phyloP scores from a whole-genome alignment of 129 eudicot genomes.

The Erigeron canadensis region DNA sequence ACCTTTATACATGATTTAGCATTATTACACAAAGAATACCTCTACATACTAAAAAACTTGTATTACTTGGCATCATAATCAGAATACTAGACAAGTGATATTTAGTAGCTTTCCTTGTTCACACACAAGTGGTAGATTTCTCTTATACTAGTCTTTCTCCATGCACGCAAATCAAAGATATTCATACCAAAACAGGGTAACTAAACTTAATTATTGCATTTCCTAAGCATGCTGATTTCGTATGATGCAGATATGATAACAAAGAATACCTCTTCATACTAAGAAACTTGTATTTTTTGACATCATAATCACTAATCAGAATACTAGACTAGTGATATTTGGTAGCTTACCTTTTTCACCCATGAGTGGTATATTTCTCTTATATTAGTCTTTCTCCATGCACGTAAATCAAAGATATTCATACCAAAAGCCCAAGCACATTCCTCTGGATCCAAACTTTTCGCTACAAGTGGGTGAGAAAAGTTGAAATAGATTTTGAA shows the following conservation, averaged over 20 bases:
- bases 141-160: constrained; percentile 81
- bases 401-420: constrained; percentile 89
- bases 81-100: background rate
- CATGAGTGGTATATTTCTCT: constrained; percentile 86
- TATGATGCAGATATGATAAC: background rate
- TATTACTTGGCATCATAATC: background rate
- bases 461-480: constrained; percentile 83
- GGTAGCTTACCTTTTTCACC: constrained; percentile 72
- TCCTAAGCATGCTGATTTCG: background rate
- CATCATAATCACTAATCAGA: background rate
- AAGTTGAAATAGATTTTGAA: constrained; percentile 93
- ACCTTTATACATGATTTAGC: too few species aligned
- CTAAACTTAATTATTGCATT: background rate
- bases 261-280: background rate
- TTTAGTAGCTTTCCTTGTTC: constrained; percentile 57
- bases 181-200: constrained; percentile 98
- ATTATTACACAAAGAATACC: constrained; percentile 2
- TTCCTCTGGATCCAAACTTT: constrained; percentile 84
- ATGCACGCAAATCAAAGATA: constrained; percentile 81
- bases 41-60: background rate
- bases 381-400: constrained; percentile 82
- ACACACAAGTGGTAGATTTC: constrained; percentile 89
- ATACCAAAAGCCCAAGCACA: constrained; percentile 99
- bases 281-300: background rate
- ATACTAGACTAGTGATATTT: background rate